Conservation (phyloP, 257 asterid species). For the Eustoma russellianum region DNA sequence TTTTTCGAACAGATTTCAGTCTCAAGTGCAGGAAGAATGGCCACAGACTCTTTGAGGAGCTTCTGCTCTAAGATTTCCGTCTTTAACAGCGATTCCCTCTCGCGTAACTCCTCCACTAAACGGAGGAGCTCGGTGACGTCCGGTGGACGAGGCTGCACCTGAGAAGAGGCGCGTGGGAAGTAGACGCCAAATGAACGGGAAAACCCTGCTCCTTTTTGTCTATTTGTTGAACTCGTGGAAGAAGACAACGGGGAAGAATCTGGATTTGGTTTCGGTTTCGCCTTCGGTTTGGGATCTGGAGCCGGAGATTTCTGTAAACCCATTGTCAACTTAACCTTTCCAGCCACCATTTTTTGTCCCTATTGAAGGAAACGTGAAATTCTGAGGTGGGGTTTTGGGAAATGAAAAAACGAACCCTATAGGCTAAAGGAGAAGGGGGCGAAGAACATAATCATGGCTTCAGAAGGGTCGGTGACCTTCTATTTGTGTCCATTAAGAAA, state of each 20-base stretch:
- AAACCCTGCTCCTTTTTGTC: constrained; percentile 33
- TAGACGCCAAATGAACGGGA: constrained; percentile 67
- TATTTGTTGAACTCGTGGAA: constrained; percentile 25
- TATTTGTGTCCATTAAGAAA: no score
- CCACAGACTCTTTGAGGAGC: constrained; percentile 44
- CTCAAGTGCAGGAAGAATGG: constrained; percentile 70
- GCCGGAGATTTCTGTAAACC: constrained; percentile 64
- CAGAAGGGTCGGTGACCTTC: no score
- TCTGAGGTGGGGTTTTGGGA: not conserved
- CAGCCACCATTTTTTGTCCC: constrained; percentile 63
- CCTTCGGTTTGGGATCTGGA: constrained; percentile 24
- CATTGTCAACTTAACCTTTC: constrained; percentile 64
- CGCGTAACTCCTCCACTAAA: constrained; percentile 49
- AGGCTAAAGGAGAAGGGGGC: no score
- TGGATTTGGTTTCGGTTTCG: not conserved
- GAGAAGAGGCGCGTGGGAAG: constrained; percentile 79
- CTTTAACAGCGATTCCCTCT: constrained; percentile 58
- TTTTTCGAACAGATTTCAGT: constrained; percentile 43
- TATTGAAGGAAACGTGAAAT: constrained; percentile 2
- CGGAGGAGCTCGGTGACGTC: constrained; percentile 68
- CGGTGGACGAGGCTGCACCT: constrained; percentile 93
- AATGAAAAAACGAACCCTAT: not conserved
- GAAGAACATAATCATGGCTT: constrained; percentile 4
- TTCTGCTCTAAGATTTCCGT: constrained; percentile 71
- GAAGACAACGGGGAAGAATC: constrained; percentile 28